phyloP scores from a whole-genome alignment of 75 land plant genomes.

The Sequoiadendron giganteum region DNA sequence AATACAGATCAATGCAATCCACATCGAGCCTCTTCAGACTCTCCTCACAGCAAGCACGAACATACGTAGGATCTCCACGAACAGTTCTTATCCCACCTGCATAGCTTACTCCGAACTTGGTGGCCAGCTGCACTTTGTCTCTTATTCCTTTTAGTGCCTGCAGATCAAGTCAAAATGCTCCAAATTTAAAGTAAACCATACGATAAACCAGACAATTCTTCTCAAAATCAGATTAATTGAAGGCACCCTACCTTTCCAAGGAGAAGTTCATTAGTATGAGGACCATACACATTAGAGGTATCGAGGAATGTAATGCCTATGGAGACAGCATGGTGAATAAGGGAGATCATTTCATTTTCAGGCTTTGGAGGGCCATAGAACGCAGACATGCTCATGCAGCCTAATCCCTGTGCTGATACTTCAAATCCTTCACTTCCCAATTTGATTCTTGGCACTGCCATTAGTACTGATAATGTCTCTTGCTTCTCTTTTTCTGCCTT shows the following conservation, averaged over 20 bases:
- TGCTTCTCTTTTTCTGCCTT: too few species aligned
- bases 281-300: slow-evolving; percentile 51
- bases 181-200: too few species aligned
- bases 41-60: slow-evolving; percentile 60
- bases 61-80: slow-evolving; percentile 56
- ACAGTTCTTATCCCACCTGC: slow-evolving; percentile 23
- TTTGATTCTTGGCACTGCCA: neutral
- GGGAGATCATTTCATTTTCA: slow-evolving; percentile 30
- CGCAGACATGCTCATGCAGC: slow-evolving; percentile 40
- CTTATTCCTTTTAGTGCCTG: slow-evolving; percentile 49
- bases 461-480: neutral
- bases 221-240: too few species aligned
- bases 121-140: slow-evolving; percentile 53
- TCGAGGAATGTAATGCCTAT: slow-evolving; percentile 52
- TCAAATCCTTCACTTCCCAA: slow-evolving; percentile 4
- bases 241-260: slow-evolving; percentile 43
- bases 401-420: slow-evolving; percentile 32
- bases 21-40: slow-evolving; percentile 61
- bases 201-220: too few species aligned
- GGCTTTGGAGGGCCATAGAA: slow-evolving; percentile 28
- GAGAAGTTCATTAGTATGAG: slow-evolving; percentile 51
- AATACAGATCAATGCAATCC: slow-evolving; percentile 73
- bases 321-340: slow-evolving; percentile 38
- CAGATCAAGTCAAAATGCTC: neutral
- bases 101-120: slow-evolving; percentile 41